Base-by-base conservation (phyloP, 116 monocot species). In the Papilionanthe hybrid region DNA sequence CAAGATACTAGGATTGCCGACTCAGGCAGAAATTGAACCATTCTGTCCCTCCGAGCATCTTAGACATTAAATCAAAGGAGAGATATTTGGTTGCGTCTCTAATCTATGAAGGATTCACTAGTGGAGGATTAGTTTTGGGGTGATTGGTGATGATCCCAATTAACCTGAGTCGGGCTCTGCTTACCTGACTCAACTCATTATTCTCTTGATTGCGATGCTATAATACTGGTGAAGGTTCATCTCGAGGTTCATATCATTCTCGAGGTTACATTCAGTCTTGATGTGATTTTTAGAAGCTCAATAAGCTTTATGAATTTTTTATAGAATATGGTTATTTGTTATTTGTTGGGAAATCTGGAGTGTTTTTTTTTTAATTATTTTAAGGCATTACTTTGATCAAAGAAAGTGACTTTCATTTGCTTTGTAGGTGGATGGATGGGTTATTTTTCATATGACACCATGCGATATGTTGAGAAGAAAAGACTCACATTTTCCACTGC, bases 401-500 rank as follows among this genome's bases (percentile, higher is more conserved):
- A 1, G 65, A 65, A 65, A 27, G 11, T 32, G 32, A 18, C 29
- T 71, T 71, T 71, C 37, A 76, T 28, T 83, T 79, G 55, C 45
- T 84, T 47, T 86, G 19, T 84, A 95, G 97, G 97, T 76, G 97
- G 97, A 44, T 98, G 94, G 97, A 88, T 94, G 44, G 97, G 97
- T 12, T 98, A 92, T 78, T 98, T 94, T 72, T 98, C 97, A 22
- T 98, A 94, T 66, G 97, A 98, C 78, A 98, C 94, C 15, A 90
- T 94, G 29, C 86, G 97, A 23, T 98, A 92, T 82, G 92, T 85
- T 20, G 97, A 98, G 81, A 98, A 84, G 79, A 94, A 90, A 82
- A 98, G 92, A 75, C 87, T 98, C 79, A 90, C 92, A 65, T 98
- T 98, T 78, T 86, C 88, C 15, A 86, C 73, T 71, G 86, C 92